Conservation (phyloP, 257 asterid species). For the Capsicum rhomboideum region DNA sequence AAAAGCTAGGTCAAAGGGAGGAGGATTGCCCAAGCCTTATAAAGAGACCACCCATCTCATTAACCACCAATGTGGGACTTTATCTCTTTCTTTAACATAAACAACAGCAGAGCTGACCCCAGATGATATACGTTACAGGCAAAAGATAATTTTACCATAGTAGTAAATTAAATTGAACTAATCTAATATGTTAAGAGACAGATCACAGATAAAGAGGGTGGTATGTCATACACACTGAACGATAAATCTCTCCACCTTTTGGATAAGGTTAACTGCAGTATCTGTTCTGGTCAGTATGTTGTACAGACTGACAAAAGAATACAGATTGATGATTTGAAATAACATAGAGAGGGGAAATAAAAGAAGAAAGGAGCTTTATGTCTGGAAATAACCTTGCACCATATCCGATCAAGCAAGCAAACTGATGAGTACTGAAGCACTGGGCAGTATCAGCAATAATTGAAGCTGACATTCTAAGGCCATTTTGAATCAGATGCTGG, state of each 20-base stretch:
- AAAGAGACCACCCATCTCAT: too few relatives aligned
- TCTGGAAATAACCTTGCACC: conserved; percentile 79
- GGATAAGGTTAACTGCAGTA: not conserved
- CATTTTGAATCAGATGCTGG: conserved; percentile 97
- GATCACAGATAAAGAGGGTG: not conserved
- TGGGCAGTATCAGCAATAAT: conserved; percentile 98
- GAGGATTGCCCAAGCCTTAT: too few relatives aligned
- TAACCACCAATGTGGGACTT: too few relatives aligned
- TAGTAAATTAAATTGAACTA: not conserved
- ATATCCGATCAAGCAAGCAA: conserved; percentile 98
- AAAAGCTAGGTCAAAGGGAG: too few relatives aligned
- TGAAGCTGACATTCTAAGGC: conserved; percentile 95
- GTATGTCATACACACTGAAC: not conserved
- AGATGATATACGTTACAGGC: not conserved
- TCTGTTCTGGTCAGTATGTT: not conserved
- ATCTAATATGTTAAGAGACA: not conserved
- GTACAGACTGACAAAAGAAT: not conserved
- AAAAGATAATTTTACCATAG: not conserved
- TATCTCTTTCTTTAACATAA: too few relatives aligned
- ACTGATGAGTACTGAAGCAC: conserved; percentile 99
- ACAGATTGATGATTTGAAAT: not conserved
- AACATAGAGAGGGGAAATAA: not conserved
- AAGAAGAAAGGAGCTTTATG: not conserved
- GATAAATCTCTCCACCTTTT: not conserved
- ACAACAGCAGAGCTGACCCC: not conserved